Evolutionary conservation across 257 asterid species (phyloP).

Genomic region (Penstemon davidsonii): DNA sequence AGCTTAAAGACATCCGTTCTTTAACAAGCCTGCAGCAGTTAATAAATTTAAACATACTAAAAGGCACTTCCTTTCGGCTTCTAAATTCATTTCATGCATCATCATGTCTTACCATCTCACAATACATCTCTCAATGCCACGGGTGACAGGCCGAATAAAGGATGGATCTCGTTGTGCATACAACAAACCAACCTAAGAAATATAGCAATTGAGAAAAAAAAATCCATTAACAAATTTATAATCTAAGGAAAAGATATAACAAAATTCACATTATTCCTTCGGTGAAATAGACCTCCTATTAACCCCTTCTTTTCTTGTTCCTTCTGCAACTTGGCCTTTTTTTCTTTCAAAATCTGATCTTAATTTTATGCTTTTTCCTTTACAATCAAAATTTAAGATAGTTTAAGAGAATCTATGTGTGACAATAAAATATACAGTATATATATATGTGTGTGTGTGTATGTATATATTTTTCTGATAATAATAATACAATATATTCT

Average conservation of each 20-base stretch:
- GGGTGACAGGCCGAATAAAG: constrained; percentile 78
- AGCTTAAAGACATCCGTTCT: constrained; percentile 55
- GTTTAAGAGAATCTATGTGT: background rate
- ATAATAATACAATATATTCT: constrained; percentile 3
- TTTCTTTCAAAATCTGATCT: background rate
- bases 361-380: background rate
- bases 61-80: constrained; percentile 25
- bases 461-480: background rate
- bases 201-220: constrained; percentile 1
- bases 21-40: constrained; percentile 82
- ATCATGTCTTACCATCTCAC: constrained; percentile 77
- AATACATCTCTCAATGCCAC: constrained; percentile 90
- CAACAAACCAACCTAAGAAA: constrained; percentile 75
- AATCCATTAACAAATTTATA: background rate
- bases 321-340: background rate
- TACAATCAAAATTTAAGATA: background rate
- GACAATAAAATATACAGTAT: background rate
- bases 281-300: background rate
- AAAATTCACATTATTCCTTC: constrained; percentile 1
- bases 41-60: constrained; percentile 30
- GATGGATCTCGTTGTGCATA: constrained; percentile 90
- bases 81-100: constrained; percentile 21
- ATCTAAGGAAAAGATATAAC: background rate
- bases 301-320: background rate
- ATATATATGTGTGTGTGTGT: no score